phyloP scores from a whole-genome alignment of 805 yeast genomes.

The Ogataea angusta region DNA sequence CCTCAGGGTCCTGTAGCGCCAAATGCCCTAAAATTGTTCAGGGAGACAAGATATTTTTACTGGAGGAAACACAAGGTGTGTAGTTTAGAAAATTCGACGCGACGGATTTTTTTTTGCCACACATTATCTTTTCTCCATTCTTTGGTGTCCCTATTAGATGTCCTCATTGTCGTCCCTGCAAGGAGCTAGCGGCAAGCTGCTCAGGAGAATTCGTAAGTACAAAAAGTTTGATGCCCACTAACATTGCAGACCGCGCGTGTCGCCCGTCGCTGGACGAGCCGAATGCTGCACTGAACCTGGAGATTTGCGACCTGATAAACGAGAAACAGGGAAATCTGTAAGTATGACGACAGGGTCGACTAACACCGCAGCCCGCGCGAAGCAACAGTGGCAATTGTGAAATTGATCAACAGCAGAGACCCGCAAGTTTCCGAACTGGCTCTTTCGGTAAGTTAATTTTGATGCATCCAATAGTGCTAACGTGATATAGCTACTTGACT shows the following conservation, averaged over 20 bases:
- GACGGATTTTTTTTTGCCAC: constrained; percentile 10
- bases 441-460: constrained; percentile 31
- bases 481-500: constrained; percentile 55
- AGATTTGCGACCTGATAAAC: constrained; percentile 90
- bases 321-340: constrained; percentile 79
- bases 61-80: too few species aligned
- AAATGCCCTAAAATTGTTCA: too few species aligned
- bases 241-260: constrained; percentile 69
- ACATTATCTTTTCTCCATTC: constrained; percentile 6
- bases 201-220: constrained; percentile 36
- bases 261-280: constrained; percentile 82
- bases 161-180: constrained; percentile 32
- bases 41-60: too few species aligned
- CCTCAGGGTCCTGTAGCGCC: too few species aligned
- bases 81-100: constrained; percentile 2
- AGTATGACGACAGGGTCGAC: constrained; percentile 12
- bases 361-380: constrained; percentile 59
- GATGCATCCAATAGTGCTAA: constrained; percentile 1
- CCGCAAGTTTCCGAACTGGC: constrained; percentile 84
- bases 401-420: constrained; percentile 75
- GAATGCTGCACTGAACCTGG: constrained; percentile 80
- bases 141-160: constrained; percentile 15
- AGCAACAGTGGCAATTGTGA: constrained; percentile 84
- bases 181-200: constrained; percentile 36
- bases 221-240: neutral